Conservation (phyloP, 768 basidiomycete species). For the Suillus luteus region DNA sequence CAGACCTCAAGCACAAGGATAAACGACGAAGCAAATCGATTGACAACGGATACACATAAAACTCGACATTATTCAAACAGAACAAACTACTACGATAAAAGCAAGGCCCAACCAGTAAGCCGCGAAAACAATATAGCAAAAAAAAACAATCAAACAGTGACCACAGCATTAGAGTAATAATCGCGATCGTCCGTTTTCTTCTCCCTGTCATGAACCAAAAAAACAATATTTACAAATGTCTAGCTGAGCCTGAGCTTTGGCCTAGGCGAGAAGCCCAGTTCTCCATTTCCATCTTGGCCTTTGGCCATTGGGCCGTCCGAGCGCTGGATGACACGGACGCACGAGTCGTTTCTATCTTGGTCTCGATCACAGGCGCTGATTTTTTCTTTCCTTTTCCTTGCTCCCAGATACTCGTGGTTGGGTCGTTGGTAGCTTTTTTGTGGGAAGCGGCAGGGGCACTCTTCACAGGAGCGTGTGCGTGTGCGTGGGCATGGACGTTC, state of each 20-base stretch:
- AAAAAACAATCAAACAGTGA: conserved; percentile 1
- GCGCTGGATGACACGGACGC: conserved; percentile 31
- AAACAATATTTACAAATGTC: conserved; percentile 29
- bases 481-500: not conserved
- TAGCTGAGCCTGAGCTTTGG: conserved; percentile 33
- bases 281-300: conserved; percentile 34
- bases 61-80: conserved; percentile 2
- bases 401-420: conserved; percentile 23
- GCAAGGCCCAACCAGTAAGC: conserved; percentile 3
- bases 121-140: conserved; percentile 6
- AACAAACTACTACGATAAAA: conserved; percentile 5
- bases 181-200: not conserved
- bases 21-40: not conserved
- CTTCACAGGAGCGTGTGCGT: not conserved
- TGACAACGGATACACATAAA: conserved; percentile 3
- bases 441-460: conserved; percentile 8
- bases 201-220: not conserved
- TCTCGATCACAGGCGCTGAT: conserved; percentile 11
- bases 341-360: conserved; percentile 20
- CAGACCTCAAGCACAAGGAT: not conserved
- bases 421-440: conserved; percentile 7
- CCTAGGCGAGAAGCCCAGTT: conserved; percentile 33
- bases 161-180: conserved; percentile 6
- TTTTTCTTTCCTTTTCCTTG: conserved; percentile 28
- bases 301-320: conserved; percentile 33